Conservation (phyloP, 768 basidiomycete genomes). For the Xanthoconium purpureum region DNA sequence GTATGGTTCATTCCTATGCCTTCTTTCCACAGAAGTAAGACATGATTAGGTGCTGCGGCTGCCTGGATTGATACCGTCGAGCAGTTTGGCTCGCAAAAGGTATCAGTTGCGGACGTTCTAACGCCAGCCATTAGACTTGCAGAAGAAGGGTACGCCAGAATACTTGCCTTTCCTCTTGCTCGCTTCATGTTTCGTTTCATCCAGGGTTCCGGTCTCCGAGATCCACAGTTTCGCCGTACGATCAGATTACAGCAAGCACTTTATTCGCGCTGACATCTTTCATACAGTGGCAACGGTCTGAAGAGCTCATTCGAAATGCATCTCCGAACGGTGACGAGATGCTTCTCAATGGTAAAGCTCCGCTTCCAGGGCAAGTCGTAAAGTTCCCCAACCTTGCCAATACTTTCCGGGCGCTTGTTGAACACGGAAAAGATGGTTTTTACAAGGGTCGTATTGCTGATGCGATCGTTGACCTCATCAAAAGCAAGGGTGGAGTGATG, state of each 20-base stretch:
- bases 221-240: constrained; percentile 60
- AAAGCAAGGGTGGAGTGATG: constrained; percentile 90
- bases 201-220: constrained; percentile 84
- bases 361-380: constrained; percentile 82
- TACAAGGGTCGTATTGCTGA: constrained; percentile 91
- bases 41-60: constrained; percentile 73
- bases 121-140: constrained; percentile 89
- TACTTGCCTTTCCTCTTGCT: not conserved
- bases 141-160: constrained; percentile 72
- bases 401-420: constrained; percentile 78
- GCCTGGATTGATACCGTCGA: constrained; percentile 93
- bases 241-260: not conserved
- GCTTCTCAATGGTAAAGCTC: constrained; percentile 81
- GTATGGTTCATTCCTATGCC: constrained; percentile 29
- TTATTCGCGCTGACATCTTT: constrained; percentile 4
- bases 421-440: constrained; percentile 86
- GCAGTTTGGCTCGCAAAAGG: constrained; percentile 68
- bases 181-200: not conserved
- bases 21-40: constrained; percentile 11
- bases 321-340: constrained; percentile 86
- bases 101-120: constrained; percentile 67
- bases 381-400: constrained; percentile 75
- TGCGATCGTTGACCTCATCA: constrained; percentile 82
- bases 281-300: constrained; percentile 45
- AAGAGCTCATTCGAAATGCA: constrained; percentile 72